Conservation (phyloP, 106 monocot species). For the Apostasia shenzhenica region DNA sequence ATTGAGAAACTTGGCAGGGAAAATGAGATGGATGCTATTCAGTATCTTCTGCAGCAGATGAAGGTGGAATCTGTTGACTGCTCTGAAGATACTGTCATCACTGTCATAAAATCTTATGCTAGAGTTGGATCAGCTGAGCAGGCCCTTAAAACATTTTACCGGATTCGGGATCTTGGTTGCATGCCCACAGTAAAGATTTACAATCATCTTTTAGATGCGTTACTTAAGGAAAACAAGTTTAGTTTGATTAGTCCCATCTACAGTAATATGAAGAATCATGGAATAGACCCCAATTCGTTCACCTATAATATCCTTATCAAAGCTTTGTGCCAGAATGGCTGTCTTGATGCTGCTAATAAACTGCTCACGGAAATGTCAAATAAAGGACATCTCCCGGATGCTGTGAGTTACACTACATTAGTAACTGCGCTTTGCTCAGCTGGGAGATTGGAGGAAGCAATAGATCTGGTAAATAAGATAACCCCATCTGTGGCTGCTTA, state of each 20-base stretch:
- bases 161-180: slow-evolving; percentile 60
- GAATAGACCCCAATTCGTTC: slow-evolving; percentile 66
- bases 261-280: slow-evolving; percentile 69
- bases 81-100: slow-evolving; percentile 40
- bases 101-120: slow-evolving; percentile 49
- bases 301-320: slow-evolving; percentile 82
- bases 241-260: slow-evolving; percentile 47
- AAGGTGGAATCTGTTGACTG: slow-evolving; percentile 48
- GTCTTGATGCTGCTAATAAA: slow-evolving; percentile 54
- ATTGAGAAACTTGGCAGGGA: slow-evolving; percentile 43
- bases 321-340: slow-evolving; percentile 62
- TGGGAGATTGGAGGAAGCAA: slow-evolving; percentile 53
- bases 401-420: slow-evolving; percentile 66
- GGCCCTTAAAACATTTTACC: slow-evolving; percentile 76
- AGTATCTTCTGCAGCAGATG: slow-evolving; percentile 73
- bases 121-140: slow-evolving; percentile 31
- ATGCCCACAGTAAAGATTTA: slow-evolving; percentile 58
- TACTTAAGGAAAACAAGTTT: slow-evolving; percentile 52
- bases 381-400: slow-evolving; percentile 57
- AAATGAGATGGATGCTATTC: slow-evolving; percentile 40
- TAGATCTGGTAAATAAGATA: slow-evolving; percentile 25
- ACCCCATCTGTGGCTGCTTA: slow-evolving; percentile 27
- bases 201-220: slow-evolving; percentile 68
- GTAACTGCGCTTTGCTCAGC: slow-evolving; percentile 41
- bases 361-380: slow-evolving; percentile 68